Evolutionary conservation across 345 rosid genomes (phyloP).

Genomic region (Citrus cavaleriei): DNA sequence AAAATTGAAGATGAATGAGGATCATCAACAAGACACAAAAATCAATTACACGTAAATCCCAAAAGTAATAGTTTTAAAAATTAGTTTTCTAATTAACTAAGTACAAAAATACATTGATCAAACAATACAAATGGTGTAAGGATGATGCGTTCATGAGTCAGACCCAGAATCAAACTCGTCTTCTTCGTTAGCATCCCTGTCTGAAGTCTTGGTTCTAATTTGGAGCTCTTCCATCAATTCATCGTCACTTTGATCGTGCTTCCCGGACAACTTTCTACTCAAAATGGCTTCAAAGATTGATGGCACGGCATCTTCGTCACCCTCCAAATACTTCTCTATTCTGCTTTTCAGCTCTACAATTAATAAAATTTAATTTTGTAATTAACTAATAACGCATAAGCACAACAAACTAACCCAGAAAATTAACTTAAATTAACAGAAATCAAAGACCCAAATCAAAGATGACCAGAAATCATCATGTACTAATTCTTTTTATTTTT

Average conservation of each 20-base stretch:
- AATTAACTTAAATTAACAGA: not conserved
- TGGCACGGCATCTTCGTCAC: slow-evolving; percentile 55
- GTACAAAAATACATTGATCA: not conserved
- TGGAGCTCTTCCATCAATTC: not conserved
- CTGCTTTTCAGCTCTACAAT: slow-evolving; percentile 51
- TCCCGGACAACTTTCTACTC: slow-evolving; percentile 61
- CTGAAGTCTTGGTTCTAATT: not conserved
- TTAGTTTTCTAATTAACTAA: too few relatives aligned
- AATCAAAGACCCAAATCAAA: too few relatives aligned
- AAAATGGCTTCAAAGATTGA: slow-evolving; percentile 55
- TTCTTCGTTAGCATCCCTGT: not conserved
- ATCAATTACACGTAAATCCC: too few relatives aligned
- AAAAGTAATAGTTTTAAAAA: too few relatives aligned
- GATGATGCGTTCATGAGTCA: not conserved
- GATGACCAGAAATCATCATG: too few relatives aligned
- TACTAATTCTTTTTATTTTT: not conserved
- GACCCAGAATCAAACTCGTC: slow-evolving; percentile 16
- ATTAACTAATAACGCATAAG: too few relatives aligned
- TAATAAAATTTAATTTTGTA: not conserved
- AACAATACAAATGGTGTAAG: not conserved
- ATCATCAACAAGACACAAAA: too few relatives aligned
- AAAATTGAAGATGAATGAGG: too few relatives aligned
- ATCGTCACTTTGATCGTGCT: slow-evolving; percentile 50
- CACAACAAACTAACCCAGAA: slow-evolving; percentile 21
- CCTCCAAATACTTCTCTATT: slow-evolving; percentile 45